These are phyloP conservation scores for Leccinum pellstonianum DNA, from an alignment of 768 basidiomycete genomes.

Conservation along the genomic window DNA sequence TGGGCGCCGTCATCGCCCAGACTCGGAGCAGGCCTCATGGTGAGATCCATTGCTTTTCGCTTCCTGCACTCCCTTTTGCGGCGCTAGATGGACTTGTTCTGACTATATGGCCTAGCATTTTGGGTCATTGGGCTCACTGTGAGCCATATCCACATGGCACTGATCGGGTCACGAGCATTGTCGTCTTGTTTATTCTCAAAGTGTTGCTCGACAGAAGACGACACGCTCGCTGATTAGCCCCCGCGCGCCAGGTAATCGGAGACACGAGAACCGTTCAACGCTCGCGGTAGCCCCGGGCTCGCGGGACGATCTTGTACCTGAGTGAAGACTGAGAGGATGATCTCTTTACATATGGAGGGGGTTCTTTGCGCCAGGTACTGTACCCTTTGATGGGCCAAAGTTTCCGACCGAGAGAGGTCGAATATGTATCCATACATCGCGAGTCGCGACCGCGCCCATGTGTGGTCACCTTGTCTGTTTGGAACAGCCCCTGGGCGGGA, in stretches of 20 bases:
- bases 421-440: background rate
- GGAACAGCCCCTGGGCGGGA: background rate
- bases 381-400: conserved; percentile 5
- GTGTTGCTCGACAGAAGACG: background rate
- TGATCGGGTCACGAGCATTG: background rate
- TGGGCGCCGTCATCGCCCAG: too few species aligned
- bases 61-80: too few species aligned
- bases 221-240: background rate
- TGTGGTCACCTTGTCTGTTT: background rate
- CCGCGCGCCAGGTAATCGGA: background rate
- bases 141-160: background rate
- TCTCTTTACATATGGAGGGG: conserved; percentile 2
- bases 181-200: background rate
- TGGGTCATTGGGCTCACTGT: too few species aligned
- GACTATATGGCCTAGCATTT: too few species aligned
- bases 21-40: too few species aligned
- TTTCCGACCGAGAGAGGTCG: conserved; percentile 11
- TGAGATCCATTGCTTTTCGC: too few species aligned
- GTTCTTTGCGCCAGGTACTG: background rate
- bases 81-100: too few species aligned
- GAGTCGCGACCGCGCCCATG: background rate
- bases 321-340: background rate
- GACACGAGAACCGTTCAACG: background rate
- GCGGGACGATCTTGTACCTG: conserved; percentile 14
- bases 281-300: background rate